Base-by-base conservation (phyloP, 345 rosid species). In the Viola odorata region DNA sequence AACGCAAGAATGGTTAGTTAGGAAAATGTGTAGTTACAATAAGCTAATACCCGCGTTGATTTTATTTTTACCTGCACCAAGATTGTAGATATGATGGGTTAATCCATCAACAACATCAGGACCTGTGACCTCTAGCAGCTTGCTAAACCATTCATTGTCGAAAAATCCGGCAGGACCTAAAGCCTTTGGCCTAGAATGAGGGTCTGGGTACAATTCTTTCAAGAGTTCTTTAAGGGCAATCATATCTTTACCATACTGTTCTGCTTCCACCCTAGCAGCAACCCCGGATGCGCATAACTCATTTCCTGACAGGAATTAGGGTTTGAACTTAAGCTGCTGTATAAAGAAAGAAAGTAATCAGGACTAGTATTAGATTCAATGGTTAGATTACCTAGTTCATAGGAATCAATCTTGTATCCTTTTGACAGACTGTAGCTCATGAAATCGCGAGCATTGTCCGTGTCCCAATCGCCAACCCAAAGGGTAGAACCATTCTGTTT, bases 61-160 rank as follows among this genome's bases (percentile, higher is more conserved):
- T 12, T 47, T 12, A 12, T 3, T 5, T 5, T 14, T 16, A 72
- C 86, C 88, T 65, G 83, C 45, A 8, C 90, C 90, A 8, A 87
- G 80, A 38, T 87, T 82, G 67, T 87, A 87, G 16, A 80, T 75
- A 65, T 87, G 95, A 64, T 84, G 90, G 17, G 85, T 79, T 7
- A 75, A 44, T 48, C 78, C 86, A 65, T 78, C 84, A 3, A 82
- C 73, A 41, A 75, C 80, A 23, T 81, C 64, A 7, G 66, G 75
- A 12, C 88, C 89, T 3, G 83, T 55, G 37, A 12, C 61, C 62
- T 68, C 39, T 7, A 84, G 70, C 42, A 77, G 76, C 23, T 66
- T 72, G 1, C 48, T 38, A 47, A 82, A 84, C 94, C 90, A 87
- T 67, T 75, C 32, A 48, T 72, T 50, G n/a, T 87, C 88, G 3